Conservation (phyloP, 2,329 filamentous ascomycete genomes). For the Fusarium staphyleae region DNA sequence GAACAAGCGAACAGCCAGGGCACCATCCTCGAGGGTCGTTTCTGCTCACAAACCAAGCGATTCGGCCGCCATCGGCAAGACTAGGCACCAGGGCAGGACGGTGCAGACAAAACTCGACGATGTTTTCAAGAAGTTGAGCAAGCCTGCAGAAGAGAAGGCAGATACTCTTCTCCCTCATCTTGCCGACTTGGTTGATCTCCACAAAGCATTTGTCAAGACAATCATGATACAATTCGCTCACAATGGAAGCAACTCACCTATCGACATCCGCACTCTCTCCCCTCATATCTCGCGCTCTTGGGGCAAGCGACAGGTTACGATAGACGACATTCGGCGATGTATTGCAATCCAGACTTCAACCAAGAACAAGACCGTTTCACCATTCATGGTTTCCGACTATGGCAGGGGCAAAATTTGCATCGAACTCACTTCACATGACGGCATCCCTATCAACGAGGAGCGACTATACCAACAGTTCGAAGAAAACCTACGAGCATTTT, state of each 20-base stretch:
- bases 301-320: conserved; percentile 72
- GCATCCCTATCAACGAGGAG: conserved; percentile 56
- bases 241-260: conserved; percentile 67
- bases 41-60: conserved; percentile 44
- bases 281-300: conserved; percentile 71
- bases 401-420: conserved; percentile 65
- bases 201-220: conserved; percentile 72
- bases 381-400: conserved; percentile 59
- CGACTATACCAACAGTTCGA: conserved; percentile 63
- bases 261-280: conserved; percentile 67
- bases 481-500: conserved; percentile 60
- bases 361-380: conserved; percentile 43
- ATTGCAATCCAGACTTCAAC: conserved; percentile 65
- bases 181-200: conserved; percentile 67
- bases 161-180: conserved; percentile 58
- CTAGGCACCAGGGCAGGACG: conserved; percentile 40
- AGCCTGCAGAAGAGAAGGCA: conserved; percentile 23
- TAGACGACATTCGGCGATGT: conserved; percentile 70
- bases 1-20: conserved; percentile 45
- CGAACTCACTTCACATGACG: conserved; percentile 56
- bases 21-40: conserved; percentile 40
- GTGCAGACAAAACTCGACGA: conserved; percentile 51
- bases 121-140: conserved; percentile 47
- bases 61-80: conserved; percentile 44
- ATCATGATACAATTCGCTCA: conserved; percentile 74